These are phyloP conservation scores for Pseudogymnoascus sp. DNA, from an alignment of 2,329 filamentous ascomycete genomes.

Conservation along the genomic window DNA sequence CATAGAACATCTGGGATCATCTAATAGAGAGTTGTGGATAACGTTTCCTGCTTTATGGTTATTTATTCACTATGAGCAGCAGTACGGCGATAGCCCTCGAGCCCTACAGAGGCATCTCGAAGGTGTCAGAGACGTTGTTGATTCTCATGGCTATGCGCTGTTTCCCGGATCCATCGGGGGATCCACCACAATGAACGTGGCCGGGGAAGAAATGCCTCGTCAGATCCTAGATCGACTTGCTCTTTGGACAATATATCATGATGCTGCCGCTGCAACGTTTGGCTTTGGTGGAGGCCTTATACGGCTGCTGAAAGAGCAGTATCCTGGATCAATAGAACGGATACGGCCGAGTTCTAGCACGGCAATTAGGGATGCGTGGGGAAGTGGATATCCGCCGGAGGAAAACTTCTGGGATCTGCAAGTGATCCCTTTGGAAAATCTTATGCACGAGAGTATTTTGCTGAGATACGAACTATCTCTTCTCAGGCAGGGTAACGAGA, in stretches of 20 bases:
- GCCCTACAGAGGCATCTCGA: constrained; percentile 15
- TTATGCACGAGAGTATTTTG: constrained; percentile 13
- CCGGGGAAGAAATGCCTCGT: neutral
- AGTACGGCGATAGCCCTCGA: constrained; percentile 14
- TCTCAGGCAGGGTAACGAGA: constrained; percentile 1
- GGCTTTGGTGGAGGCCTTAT: constrained; percentile 14
- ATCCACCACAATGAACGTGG: neutral
- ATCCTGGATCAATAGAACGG: constrained; percentile 10
- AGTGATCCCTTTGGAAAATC: constrained; percentile 13
- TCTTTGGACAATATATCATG: constrained; percentile 14
- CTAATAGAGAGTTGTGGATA: constrained; percentile 12
- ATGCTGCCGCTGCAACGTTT: constrained; percentile 15
- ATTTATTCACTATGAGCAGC: constrained; percentile 16
- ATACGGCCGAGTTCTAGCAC: constrained; percentile 11
- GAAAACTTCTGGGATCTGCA: constrained; percentile 15
- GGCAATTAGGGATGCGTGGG: constrained; percentile 12
- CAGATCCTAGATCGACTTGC: neutral
- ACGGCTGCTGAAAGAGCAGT: constrained; percentile 13
- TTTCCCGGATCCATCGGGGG: neutral
- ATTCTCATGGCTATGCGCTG: neutral
- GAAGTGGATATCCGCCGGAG: constrained; percentile 13
- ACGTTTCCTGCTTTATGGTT: constrained; percentile 16
- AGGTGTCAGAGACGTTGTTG: constrained; percentile 13
- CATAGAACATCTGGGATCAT: constrained; percentile 14
- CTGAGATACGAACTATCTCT: constrained; percentile 13